Base-by-base conservation (phyloP, 495 filamentous ascomycete genomes). In the Xylaria acuta region DNA sequence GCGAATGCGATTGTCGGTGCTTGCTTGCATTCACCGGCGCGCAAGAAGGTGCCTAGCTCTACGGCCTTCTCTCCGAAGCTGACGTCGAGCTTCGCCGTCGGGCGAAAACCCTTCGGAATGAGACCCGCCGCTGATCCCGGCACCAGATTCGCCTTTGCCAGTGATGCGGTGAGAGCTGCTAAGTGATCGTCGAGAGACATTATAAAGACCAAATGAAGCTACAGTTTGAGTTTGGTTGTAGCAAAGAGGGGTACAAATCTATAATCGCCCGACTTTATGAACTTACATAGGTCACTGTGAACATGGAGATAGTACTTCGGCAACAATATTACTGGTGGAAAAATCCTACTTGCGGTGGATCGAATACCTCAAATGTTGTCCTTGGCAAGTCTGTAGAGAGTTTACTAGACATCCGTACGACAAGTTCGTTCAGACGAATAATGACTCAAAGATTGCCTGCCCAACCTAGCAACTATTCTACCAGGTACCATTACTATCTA, bases 1-100 rank as follows among this genome's bases (percentile, higher is more conserved):
- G 65, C 45, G 67, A 76, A 78, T 12, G 73, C 47, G 30, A 79
- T 49, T 20, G 54, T 72, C 36, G 77, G 77, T 7, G 70, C 58
- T 11, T 64, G 53, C 30, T 70, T 73, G 40, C 74, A 76, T 73
- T 78, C 74, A 0, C 68, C 51, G 11, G 75, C 73, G 45, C 74
- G 74, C 66, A 78, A 75, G 60, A 76, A 75, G 18, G 64, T 79
- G 0, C 77, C 76, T 14, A 76, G 58, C 11, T 73, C 64, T 8
- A 74, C 71, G 9, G 67, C 51, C 34, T 72, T 73, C 20, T 59
- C 70, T 14, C 60, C 71, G 43, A 78, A 79, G 0, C 69, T 64
- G 38, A 79, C 25, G 38, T 20, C 9, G 9, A 79, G 72, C 11
- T 70, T 56, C 3, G 74, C 76, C 6, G 73, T 72, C 14, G 77